Evolutionary conservation across 176 grass and related monocot genomes (phyloP).

Genomic region (Carex littledalei): DNA sequence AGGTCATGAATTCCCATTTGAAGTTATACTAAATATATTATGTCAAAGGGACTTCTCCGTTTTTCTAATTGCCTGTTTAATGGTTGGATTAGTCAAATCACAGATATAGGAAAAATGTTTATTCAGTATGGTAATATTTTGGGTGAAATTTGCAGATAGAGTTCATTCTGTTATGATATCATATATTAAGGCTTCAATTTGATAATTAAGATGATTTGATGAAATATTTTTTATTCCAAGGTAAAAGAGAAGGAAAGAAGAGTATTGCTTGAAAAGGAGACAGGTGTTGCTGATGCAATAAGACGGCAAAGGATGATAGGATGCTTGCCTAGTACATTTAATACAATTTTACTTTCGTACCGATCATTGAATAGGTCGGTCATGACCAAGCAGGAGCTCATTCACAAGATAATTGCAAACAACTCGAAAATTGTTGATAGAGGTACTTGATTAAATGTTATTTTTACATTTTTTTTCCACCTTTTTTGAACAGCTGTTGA

Average conservation of each 20-base stretch:
- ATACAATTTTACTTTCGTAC: slow-evolving; percentile 51
- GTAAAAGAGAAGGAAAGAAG: slow-evolving; percentile 58
- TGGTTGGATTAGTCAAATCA: background rate
- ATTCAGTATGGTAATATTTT: background rate
- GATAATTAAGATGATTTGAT: background rate
- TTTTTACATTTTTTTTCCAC: background rate
- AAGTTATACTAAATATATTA: background rate
- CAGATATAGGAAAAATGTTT: background rate
- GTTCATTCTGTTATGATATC: background rate
- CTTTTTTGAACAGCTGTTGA: background rate
- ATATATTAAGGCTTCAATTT: background rate
- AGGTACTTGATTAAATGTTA: slow-evolving; percentile 25
- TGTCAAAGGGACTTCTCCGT: background rate
- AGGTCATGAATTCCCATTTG: background rate
- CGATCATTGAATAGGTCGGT: slow-evolving; percentile 60
- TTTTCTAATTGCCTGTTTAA: background rate
- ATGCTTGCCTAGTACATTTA: slow-evolving; percentile 53
- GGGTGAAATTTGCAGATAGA: background rate
- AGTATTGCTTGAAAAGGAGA: slow-evolving; percentile 46
- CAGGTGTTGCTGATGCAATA: slow-evolving; percentile 36
- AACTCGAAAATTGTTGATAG: slow-evolving; percentile 57
- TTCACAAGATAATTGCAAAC: slow-evolving; percentile 61
- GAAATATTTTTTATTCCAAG: slow-evolving; percentile 26
- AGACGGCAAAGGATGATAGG: slow-evolving; percentile 60
- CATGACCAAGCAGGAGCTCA: slow-evolving; percentile 68